Conservation (phyloP, 1,139 yeast species). For the Dujonia santamariae region DNA sequence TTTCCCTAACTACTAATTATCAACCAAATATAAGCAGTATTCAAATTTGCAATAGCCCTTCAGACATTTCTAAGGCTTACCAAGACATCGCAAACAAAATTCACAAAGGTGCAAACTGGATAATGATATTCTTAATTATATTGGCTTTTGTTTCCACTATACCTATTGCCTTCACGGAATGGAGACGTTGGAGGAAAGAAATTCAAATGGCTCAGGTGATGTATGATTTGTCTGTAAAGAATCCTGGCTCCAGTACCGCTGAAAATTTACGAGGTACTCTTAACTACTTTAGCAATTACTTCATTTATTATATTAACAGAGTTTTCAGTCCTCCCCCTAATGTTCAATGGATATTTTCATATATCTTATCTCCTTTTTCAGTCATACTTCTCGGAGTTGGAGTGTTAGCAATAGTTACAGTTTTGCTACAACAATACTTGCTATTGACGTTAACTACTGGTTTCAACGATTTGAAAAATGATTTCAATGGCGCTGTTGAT, state of each 20-base stretch:
- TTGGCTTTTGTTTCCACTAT: constrained; percentile 24
- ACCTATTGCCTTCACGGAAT: constrained; percentile 44
- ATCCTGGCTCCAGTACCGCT: no score
- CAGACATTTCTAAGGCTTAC: constrained; percentile 2
- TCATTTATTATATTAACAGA: constrained; percentile 15
- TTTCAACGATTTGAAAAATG: constrained; percentile 3
- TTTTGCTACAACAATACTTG: constrained; percentile 46
- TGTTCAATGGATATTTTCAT: constrained; percentile 30
- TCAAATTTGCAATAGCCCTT: neutral
- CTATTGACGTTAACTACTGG: constrained; percentile 15
- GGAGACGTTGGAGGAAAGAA: constrained; percentile 48
- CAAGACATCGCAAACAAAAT: constrained; percentile 24
- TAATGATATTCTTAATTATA: constrained; percentile 38
- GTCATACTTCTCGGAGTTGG: constrained; percentile 43
- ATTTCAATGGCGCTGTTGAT: neutral
- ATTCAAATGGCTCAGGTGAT: constrained; percentile 14
- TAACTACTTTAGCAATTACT: constrained; percentile 16
- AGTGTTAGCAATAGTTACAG: constrained; percentile 44
- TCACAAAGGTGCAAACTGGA: constrained; percentile 27
- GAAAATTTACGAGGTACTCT: no score
- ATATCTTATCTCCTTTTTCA: constrained; percentile 47
- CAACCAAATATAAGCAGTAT: neutral
- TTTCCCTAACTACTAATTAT: neutral
- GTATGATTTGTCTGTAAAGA: neutral
- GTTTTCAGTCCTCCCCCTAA: constrained; percentile 33